Evolutionary conservation across 805 yeast species (phyloP).

Genomic region (Millerozyma acaciae): DNA sequence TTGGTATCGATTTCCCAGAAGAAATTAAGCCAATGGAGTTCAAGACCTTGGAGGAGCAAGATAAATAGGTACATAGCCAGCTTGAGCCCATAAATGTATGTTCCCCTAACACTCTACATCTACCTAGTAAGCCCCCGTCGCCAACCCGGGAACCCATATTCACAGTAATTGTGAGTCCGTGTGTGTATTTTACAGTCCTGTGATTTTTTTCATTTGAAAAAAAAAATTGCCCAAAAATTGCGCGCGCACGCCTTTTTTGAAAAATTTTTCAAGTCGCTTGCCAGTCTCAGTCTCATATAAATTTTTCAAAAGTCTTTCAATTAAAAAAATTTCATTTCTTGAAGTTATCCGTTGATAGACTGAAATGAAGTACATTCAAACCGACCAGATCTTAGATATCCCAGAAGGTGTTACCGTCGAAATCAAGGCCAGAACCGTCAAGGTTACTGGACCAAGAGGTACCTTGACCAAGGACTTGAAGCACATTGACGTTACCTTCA

Average conservation of each 20-base stretch:
- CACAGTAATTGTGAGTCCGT: slow-evolving; percentile 1
- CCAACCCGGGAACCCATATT: background rate
- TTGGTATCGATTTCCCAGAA: slow-evolving; percentile 47
- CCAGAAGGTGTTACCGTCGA: slow-evolving; percentile 92
- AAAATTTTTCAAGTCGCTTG: slow-evolving; percentile 9
- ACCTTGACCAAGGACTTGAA: slow-evolving; percentile 81
- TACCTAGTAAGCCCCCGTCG: slow-evolving; percentile 1
- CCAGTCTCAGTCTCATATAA: background rate
- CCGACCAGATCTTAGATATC: slow-evolving; percentile 75
- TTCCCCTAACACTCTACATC: no score
- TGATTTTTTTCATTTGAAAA: no score
- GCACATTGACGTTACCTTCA: slow-evolving; percentile 93
- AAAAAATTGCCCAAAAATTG: no score
- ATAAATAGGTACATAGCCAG: slow-evolving; percentile 9
- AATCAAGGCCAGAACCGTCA: slow-evolving; percentile 87
- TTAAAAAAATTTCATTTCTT: background rate
- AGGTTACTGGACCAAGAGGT: slow-evolving; percentile 98
- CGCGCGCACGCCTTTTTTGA: slow-evolving; percentile 9
- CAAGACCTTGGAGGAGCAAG: slow-evolving; percentile 71
- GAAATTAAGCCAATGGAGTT: slow-evolving; percentile 44
- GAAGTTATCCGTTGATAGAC: slow-evolving; percentile 4
- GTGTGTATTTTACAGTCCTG: slow-evolving; percentile 3
- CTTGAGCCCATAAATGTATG: background rate
- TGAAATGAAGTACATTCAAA: slow-evolving; percentile 76
- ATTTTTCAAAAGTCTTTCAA: background rate